Conservation (phyloP, 192 early-diverging fungal species). For the Umbelopsis sp. region DNA sequence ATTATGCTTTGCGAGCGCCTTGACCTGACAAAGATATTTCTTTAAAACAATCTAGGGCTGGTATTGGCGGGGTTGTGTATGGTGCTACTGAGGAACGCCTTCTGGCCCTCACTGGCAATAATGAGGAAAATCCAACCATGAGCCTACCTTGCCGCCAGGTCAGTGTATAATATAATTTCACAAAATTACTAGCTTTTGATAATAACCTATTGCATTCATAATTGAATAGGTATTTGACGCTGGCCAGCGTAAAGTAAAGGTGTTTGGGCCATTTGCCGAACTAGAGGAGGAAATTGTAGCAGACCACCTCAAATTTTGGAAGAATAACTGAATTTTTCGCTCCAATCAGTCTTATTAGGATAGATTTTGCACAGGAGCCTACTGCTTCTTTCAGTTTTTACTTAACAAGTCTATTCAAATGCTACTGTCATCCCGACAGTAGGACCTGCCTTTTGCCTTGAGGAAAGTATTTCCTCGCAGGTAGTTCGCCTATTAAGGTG, state of each 20-base stretch:
- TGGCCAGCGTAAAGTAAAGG: conserved; percentile 27
- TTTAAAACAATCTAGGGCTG: conserved; percentile 3
- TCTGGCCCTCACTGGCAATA: conserved; percentile 21
- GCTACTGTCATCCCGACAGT: not conserved
- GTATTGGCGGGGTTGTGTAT: conserved; percentile 28
- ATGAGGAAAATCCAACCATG: conserved; percentile 31
- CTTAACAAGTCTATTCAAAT: conserved; percentile 6
- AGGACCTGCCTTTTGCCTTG: not conserved
- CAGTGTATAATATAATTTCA: not conserved
- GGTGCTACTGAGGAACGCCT: conserved; percentile 28
- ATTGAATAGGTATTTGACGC: conserved; percentile 27
- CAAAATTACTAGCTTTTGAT: not conserved
- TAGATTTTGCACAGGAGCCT: not conserved
- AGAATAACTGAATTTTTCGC: not conserved
- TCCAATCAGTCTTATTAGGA: not conserved
- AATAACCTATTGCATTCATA: not conserved
- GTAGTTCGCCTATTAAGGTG: too few relatives aligned
- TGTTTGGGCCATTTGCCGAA: conserved; percentile 31
- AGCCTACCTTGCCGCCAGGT: conserved; percentile 24
- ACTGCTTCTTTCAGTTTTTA: not conserved
- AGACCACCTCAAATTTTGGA: conserved; percentile 36
- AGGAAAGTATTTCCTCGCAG: not conserved
- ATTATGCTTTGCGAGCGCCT: not conserved
- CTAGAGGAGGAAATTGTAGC: conserved; percentile 29
- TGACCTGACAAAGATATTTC: not conserved